phyloP scores from a whole-genome alignment of 2,329 filamentous ascomycete species.

The Ophiocordyceps polyrhachis-furcata region DNA sequence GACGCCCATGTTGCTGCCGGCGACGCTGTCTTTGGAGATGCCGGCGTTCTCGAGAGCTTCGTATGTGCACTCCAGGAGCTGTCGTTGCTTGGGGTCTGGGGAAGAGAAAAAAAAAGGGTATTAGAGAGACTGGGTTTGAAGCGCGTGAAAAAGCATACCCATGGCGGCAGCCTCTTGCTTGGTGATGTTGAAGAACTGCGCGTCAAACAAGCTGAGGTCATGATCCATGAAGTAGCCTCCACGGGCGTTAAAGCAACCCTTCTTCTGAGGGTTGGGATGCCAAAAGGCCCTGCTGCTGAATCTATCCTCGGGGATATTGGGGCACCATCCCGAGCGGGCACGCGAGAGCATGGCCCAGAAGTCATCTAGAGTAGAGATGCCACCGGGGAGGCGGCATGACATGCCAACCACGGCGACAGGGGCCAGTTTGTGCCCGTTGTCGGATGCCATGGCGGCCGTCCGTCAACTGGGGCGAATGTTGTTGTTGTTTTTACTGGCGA shows the following conservation, averaged over 20 bases:
- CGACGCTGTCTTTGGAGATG: slow-evolving; percentile 25
- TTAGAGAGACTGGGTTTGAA: no score
- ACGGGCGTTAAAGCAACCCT: slow-evolving; percentile 18
- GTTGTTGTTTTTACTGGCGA: neutral
- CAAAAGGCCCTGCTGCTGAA: slow-evolving; percentile 25
- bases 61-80: slow-evolving; percentile 33
- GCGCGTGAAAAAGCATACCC: slow-evolving; percentile 7
- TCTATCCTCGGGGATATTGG: slow-evolving; percentile 24
- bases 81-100: slow-evolving; percentile 31
- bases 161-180: slow-evolving; percentile 30
- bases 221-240: slow-evolving; percentile 24
- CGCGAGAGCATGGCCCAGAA: slow-evolving; percentile 26
- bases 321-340: slow-evolving; percentile 20
- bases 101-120: no score
- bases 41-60: slow-evolving; percentile 35
- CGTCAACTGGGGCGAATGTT: neutral
- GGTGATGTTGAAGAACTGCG: slow-evolving; percentile 33
- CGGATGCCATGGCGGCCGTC: slow-evolving; percentile 1
- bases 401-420: slow-evolving; percentile 29
- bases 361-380: slow-evolving; percentile 20
- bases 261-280: slow-evolving; percentile 24
- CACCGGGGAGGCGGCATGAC: slow-evolving; percentile 26
- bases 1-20: slow-evolving; percentile 29
- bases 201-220: slow-evolving; percentile 28
- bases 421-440: neutral